Conservation (phyloP, 2,329 filamentous ascomycete species). For the Dendryphion nanum region DNA sequence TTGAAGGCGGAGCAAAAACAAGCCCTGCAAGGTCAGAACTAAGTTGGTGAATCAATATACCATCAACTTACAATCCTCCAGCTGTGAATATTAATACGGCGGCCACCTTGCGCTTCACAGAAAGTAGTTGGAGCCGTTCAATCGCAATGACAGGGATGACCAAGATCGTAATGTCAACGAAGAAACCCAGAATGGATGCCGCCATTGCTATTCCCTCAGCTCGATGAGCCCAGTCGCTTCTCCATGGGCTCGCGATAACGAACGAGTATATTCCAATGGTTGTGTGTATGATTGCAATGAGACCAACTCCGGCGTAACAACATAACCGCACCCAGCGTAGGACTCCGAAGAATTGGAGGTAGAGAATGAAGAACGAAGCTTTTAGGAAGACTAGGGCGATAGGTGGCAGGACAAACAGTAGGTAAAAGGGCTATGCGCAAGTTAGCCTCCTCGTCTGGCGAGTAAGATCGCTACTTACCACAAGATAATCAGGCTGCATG, state of each 20-base stretch:
- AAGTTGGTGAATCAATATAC: background rate
- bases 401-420: constrained; percentile 2
- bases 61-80: constrained; percentile 7
- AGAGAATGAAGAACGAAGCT: constrained; percentile 13
- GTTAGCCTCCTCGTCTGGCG: too few species aligned
- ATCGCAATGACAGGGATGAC: constrained; percentile 7
- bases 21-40: constrained; percentile 3
- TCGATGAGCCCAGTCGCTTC: background rate
- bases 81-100: constrained; percentile 8
- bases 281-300: constrained; percentile 3
- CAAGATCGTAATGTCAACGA: constrained; percentile 6
- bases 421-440: background rate
- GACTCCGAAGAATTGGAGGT: constrained; percentile 8
- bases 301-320: constrained; percentile 3
- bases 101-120: constrained; percentile 3
- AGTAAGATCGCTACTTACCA: constrained; percentile 1
- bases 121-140: background rate
- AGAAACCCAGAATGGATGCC: constrained; percentile 4
- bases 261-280: background rate
- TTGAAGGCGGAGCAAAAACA: constrained; percentile 6
- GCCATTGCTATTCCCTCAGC: background rate
- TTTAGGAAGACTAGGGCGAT: constrained; percentile 7
- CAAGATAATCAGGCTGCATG: background rate
- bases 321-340: constrained; percentile 7
- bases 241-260: constrained; percentile 1